Percentiles rank a stretch among this genome's conserved stretches.
Conservation (phyloP, 306 rosid genomes). For the Biancaea sappan region DNA sequence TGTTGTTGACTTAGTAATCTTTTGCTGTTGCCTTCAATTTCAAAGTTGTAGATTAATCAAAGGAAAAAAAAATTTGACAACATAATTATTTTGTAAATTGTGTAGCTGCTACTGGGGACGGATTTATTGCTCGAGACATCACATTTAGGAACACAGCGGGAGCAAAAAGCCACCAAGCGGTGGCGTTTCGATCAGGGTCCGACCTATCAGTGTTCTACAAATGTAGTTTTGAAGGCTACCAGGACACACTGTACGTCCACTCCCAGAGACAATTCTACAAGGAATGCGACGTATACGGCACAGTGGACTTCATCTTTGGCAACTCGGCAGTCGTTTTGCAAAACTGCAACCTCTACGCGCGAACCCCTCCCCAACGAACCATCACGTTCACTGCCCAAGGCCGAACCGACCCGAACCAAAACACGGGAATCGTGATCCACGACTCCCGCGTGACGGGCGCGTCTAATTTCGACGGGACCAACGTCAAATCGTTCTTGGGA, state of each 20-base stretch:
- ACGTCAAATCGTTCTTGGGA: constrained; percentile 54
- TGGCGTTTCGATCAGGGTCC: constrained; percentile 80
- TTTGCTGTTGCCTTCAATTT: too few relatives aligned
- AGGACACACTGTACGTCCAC: constrained; percentile 77
- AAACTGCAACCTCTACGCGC: constrained; percentile 61
- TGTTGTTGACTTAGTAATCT: too few relatives aligned
- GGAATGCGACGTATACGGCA: constrained; percentile 75
- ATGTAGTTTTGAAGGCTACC: constrained; percentile 78
- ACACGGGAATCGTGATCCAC: constrained; percentile 71
- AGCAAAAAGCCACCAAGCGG: constrained; percentile 69
- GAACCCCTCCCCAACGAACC: constrained; percentile 61
- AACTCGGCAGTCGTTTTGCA: constrained; percentile 76
- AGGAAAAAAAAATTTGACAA: neutral
- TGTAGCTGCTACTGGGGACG: constrained; percentile 70
- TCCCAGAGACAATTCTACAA: constrained; percentile 74
- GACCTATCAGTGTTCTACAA: constrained; percentile 70
- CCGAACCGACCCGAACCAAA: constrained; percentile 64
- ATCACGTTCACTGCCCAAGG: constrained; percentile 75
- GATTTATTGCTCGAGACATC: constrained; percentile 67
- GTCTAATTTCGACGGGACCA: constrained; percentile 38
- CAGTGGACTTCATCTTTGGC: constrained; percentile 80
- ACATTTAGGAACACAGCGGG: constrained; percentile 84
- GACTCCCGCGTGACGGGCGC: constrained; percentile 48
- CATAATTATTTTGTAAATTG: neutral
- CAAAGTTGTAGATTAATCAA: too few relatives aligned